Evolutionary conservation across 2,329 filamentous ascomycete genomes (phyloP).

Genomic region (Ceratocystis smalleyi): DNA sequence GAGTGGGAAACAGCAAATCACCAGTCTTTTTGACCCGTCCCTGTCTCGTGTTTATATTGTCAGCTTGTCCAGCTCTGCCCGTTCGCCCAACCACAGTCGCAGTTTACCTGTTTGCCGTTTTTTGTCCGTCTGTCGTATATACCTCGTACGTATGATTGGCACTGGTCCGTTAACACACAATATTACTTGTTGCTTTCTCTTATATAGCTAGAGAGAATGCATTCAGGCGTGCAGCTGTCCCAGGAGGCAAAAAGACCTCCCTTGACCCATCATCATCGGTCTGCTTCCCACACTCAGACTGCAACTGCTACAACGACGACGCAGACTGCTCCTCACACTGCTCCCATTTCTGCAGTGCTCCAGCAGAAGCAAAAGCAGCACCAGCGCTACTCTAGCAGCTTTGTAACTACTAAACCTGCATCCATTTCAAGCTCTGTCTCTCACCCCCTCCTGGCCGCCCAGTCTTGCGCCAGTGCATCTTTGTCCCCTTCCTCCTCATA

Average conservation of each 20-base stretch:
- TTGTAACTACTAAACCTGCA: not conserved
- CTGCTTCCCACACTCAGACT: not conserved
- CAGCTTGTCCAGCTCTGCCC: slow-evolving; percentile 2
- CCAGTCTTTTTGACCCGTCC: not conserved
- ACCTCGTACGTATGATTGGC: not conserved
- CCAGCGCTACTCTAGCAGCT: not conserved
- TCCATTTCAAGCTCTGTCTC: not conserved
- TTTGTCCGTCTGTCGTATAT: not conserved
- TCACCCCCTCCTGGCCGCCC: not conserved
- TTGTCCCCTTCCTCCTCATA: too few relatives aligned
- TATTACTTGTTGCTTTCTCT: not conserved
- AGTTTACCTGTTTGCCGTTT: not conserved
- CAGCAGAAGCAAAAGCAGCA: not conserved
- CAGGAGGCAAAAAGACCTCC: slow-evolving; percentile 10
- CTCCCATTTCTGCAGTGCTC: not conserved
- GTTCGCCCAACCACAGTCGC: not conserved
- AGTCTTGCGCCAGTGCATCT: not conserved
- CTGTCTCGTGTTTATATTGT: slow-evolving; percentile 1
- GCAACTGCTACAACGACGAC: too few relatives aligned
- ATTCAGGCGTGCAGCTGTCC: slow-evolving; percentile 6
- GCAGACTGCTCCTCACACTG: not conserved
- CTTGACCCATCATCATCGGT: slow-evolving; percentile 4
- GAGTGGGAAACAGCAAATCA: not conserved
- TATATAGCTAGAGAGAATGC: slow-evolving; percentile 12
- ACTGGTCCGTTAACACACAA: slow-evolving; percentile 3